A percentile compares a stretch with the other conserved stretches of the same genome.
phyloP scores from a whole-genome alignment of 1,139 yeast species.

The Yamadazyma jaroonii region DNA sequence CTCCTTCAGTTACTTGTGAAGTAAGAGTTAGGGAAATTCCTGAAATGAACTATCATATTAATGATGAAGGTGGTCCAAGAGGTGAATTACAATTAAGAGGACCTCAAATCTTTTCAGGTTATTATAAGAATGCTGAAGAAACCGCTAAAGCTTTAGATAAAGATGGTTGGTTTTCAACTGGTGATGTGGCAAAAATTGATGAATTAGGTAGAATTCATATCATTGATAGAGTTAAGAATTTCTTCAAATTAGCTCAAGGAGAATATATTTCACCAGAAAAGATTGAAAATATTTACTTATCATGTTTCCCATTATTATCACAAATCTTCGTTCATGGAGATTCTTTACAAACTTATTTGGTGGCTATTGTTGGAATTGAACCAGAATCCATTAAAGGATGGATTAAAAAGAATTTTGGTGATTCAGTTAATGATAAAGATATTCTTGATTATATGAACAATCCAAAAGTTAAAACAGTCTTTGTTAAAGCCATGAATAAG shows the following conservation, averaged over 20 bases:
- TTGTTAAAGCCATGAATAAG: slow-evolving; percentile 28
- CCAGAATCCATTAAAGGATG: slow-evolving; percentile 22
- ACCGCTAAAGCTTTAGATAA: slow-evolving; percentile 22
- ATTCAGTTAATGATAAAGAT: slow-evolving; percentile 17
- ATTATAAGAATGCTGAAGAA: slow-evolving; percentile 52
- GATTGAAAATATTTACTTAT: slow-evolving; percentile 63
- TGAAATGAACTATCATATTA: slow-evolving; percentile 57
- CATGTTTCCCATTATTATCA: slow-evolving; percentile 48
- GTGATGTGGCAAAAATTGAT: slow-evolving; percentile 62
- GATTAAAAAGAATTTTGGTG: slow-evolving; percentile 17
- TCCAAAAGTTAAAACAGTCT: slow-evolving; percentile 20
- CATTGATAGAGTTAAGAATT: slow-evolving; percentile 76
- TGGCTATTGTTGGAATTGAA: slow-evolving; percentile 42
- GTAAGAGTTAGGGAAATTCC: slow-evolving; percentile 64
- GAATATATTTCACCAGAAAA: slow-evolving; percentile 81
- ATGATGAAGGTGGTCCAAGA: slow-evolving; percentile 39
- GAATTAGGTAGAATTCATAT: slow-evolving; percentile 55
- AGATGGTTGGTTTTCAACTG: slow-evolving; percentile 69
- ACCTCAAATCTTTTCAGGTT: slow-evolving; percentile 59
- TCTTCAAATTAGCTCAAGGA: slow-evolving; percentile 79
- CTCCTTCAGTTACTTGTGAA: slow-evolving; percentile 52
- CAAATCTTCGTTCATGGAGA: slow-evolving; percentile 56
- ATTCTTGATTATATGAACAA: slow-evolving; percentile 25
- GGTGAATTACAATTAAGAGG: slow-evolving; percentile 70
- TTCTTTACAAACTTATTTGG: slow-evolving; percentile 27